phyloP scores from a whole-genome alignment of 345 rosid genomes.

The Gossypium arboreum region DNA sequence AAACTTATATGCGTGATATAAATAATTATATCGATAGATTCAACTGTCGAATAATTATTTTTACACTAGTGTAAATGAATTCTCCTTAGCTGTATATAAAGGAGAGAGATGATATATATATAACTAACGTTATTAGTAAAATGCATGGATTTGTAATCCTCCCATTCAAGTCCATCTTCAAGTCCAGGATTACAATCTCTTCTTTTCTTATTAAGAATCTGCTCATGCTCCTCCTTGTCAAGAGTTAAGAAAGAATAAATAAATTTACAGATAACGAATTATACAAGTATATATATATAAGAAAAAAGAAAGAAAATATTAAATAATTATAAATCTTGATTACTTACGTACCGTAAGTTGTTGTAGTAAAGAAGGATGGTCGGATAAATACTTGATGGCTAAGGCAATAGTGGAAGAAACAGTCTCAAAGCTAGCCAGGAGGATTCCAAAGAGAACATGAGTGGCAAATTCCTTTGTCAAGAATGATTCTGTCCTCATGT shows the following conservation, averaged over 20 bases:
- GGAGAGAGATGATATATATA: not conserved
- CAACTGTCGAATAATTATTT: too few relatives aligned
- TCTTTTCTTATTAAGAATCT: slow-evolving; percentile 13
- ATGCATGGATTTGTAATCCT: slow-evolving; percentile 26
- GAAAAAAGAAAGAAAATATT: not conserved
- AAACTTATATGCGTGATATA: too few relatives aligned
- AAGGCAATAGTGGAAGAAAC: slow-evolving; percentile 7
- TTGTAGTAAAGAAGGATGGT: not conserved
- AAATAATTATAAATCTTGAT: not conserved
- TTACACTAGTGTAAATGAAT: too few relatives aligned
- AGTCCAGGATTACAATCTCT: not conserved
- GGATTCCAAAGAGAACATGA: slow-evolving; percentile 4
- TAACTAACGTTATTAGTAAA: slow-evolving; percentile 20
- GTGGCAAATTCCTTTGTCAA: slow-evolving; percentile 4
- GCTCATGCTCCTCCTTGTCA: slow-evolving; percentile 24
- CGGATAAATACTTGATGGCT: not conserved
- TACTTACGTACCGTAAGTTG: not conserved
- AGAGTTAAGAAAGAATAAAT: not conserved
- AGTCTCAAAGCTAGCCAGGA: slow-evolving; percentile 14
- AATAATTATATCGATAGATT: too few relatives aligned
- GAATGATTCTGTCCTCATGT: slow-evolving; percentile 17
- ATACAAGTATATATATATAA: too few relatives aligned
- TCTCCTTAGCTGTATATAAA: too few relatives aligned
- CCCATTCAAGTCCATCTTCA: slow-evolving; percentile 18
- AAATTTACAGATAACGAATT: too few relatives aligned